These are phyloP conservation scores for Rhodotorula taiwanensis DNA, from an alignment of 768 basidiomycete genomes.

Conservation along the genomic window DNA sequence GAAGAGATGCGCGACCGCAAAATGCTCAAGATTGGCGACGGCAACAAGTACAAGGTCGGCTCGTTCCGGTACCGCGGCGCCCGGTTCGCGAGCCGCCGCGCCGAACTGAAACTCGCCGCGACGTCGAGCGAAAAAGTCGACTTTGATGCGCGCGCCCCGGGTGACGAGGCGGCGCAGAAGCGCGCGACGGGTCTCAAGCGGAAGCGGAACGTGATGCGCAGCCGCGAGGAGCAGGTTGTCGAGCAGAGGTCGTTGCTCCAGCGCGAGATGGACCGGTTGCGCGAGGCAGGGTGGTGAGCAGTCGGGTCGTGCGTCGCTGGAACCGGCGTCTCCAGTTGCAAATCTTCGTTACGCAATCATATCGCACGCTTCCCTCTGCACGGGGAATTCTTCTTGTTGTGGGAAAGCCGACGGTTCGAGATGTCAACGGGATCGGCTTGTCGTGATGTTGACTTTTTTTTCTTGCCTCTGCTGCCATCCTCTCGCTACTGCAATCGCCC, in stretches of 20 bases:
- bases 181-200: conserved; percentile 25
- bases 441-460: too few relatives aligned
- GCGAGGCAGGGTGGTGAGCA: conserved; percentile 25
- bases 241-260: conserved; percentile 16
- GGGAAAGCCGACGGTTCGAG: too few relatives aligned
- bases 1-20: conserved; percentile 37
- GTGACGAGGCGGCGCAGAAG: conserved; percentile 14
- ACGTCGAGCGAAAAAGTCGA: conserved; percentile 11
- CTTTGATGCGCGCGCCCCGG: conserved; percentile 4
- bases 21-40: conserved; percentile 37
- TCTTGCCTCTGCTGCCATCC: too few relatives aligned
- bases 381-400: too few relatives aligned
- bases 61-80: conserved; percentile 30
- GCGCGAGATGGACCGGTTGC: conserved; percentile 26
- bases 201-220: conserved; percentile 30
- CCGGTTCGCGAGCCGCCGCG: conserved; percentile 18
- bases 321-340: too few relatives aligned
- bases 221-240: conserved; percentile 16
- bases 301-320: too few relatives aligned
- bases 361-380: too few relatives aligned
- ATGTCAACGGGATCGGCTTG: too few relatives aligned
- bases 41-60: conserved; percentile 29
- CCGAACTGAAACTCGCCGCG: conserved; percentile 9
- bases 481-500: too few relatives aligned
- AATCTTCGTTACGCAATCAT: too few relatives aligned